These are phyloP conservation scores for Zasmidium angulare DNA, from an alignment of 2,329 filamentous ascomycete species.

Conservation along the genomic window DNA sequence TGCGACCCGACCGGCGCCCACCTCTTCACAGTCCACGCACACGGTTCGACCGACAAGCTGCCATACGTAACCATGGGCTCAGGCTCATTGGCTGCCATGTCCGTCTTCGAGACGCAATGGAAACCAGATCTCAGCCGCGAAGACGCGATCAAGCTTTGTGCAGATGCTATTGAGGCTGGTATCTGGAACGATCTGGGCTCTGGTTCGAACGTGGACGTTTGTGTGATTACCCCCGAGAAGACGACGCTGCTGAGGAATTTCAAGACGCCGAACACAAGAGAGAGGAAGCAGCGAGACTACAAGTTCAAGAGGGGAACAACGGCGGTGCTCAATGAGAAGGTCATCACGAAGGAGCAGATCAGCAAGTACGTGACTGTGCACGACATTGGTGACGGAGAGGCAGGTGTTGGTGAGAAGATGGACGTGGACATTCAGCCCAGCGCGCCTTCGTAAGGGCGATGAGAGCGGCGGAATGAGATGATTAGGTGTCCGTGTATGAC, in stretches of 20 bases:
- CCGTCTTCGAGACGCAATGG: constrained; percentile 96
- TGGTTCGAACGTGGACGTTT: constrained; percentile 95
- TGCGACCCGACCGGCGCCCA: constrained; percentile 94
- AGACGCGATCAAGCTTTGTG: constrained; percentile 77
- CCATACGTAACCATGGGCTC: constrained; percentile 99
- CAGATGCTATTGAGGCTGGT: constrained; percentile 89
- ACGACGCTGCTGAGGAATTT: constrained; percentile 90
- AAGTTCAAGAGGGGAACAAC: constrained; percentile 89
- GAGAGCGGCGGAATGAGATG: neutral
- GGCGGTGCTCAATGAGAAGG: constrained; percentile 90
- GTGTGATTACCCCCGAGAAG: constrained; percentile 92
- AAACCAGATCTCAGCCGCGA: constrained; percentile 73
- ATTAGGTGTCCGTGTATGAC: neutral
- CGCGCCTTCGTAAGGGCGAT: neutral
- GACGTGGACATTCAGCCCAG: constrained; percentile 52
- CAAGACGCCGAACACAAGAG: constrained; percentile 88
- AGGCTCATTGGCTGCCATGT: constrained; percentile 94
- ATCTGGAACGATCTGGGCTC: constrained; percentile 99
- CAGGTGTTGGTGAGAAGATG: constrained; percentile 64
- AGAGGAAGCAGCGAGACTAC: constrained; percentile 90
- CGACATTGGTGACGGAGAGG: constrained; percentile 67
- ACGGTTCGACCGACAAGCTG: constrained; percentile 97
- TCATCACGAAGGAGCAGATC: constrained; percentile 91
- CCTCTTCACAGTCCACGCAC: constrained; percentile 96
- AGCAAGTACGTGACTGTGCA: constrained; percentile 91